Evolutionary conservation across 1,284 basidiomycete species (phyloP), one percentile per base, ranked within the genome.

Genomic region (Pterulicium gracile): DNA sequence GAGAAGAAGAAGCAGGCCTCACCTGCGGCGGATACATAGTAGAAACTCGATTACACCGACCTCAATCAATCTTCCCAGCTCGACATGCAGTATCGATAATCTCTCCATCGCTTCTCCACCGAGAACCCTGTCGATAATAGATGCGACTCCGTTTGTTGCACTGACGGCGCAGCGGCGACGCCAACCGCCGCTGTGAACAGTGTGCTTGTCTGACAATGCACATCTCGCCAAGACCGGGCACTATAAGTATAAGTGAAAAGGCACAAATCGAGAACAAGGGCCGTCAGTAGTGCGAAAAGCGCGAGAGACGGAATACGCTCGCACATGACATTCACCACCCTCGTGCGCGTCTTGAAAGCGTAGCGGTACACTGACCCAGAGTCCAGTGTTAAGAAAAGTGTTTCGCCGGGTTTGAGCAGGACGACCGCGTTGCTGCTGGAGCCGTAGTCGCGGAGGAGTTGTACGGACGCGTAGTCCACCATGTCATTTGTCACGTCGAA

Each of bases 401-500:
- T 73, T 55, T 84, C 81, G 42, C 74, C 70, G 3, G 81, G 80
- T 52, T 73, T 68, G 27, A 84, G 64, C 15, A 82, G 58, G 43
- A 81, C 68, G 51, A 76, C 68, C 45, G 75, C 67, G 48, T 69
- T 71, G 17, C 72, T 63, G 46, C 68, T 68, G 46, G 71, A 66
- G 42, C 78, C 79, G 52, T 82, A 83, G 61, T 82, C 76, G 36
- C 72, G 69, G 48, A 79, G 62, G 21, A 81, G 67, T 58, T 84
- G 81, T 21, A 84, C 66, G 39, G 79, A 77, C 49, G 78, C 73
- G 46, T 67, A 72, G 55, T 80, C 77, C 53, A 68, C 72, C 12
- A 78, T 81, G 54, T 84, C 81, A 60, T 84, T 84, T 48, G 70
- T 73, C 57, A 84, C 73, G 60, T 79, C 76, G 56, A 84, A 73